These are phyloP conservation scores for Strobilomyces echinocephalus DNA, from an alignment of 768 basidiomycete genomes.

Conservation along the genomic window DNA sequence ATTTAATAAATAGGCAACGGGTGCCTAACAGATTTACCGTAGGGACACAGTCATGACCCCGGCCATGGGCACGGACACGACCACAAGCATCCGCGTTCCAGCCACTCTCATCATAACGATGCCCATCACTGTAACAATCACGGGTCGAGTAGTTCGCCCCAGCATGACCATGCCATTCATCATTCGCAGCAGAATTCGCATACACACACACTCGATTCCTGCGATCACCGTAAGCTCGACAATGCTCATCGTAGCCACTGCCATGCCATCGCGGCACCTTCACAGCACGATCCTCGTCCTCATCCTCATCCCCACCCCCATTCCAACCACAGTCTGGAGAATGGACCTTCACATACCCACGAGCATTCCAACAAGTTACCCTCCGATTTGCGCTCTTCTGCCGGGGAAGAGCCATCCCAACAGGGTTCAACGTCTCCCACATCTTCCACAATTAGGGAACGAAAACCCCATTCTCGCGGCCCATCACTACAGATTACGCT, in stretches of 20 bases:
- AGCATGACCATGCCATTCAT: constrained; percentile 15
- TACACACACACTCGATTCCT: constrained; percentile 8
- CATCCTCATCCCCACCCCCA: constrained; percentile 19
- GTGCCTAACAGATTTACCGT: not conserved
- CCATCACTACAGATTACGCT: constrained; percentile 37
- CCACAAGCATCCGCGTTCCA: constrained; percentile 35
- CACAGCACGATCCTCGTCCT: constrained; percentile 23
- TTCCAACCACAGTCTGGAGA: constrained; percentile 21
- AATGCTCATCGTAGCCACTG: constrained; percentile 14
- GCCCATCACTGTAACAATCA: constrained; percentile 19
- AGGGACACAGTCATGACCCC: constrained; percentile 21
- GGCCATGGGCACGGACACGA: constrained; percentile 13
- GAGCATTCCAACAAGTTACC: constrained; percentile 25
- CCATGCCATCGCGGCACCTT: constrained; percentile 11
- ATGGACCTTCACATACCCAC: constrained; percentile 22
- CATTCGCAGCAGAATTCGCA: constrained; percentile 19
- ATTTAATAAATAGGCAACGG: not conserved
- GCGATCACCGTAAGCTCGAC: constrained; percentile 7
- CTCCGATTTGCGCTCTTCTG: constrained; percentile 14
- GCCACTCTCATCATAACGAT: constrained; percentile 30
- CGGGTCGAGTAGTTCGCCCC: constrained; percentile 12
- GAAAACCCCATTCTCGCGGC: constrained; percentile 37
- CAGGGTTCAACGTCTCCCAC: constrained; percentile 8
- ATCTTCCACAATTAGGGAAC: constrained; percentile 22
- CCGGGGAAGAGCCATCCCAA: constrained; percentile 5